Evolutionary conservation across 2,329 filamentous ascomycete species (phyloP), one percentile per base, ranked within the genome.

Genomic region (Sodiomyces alkalinus): DNA sequence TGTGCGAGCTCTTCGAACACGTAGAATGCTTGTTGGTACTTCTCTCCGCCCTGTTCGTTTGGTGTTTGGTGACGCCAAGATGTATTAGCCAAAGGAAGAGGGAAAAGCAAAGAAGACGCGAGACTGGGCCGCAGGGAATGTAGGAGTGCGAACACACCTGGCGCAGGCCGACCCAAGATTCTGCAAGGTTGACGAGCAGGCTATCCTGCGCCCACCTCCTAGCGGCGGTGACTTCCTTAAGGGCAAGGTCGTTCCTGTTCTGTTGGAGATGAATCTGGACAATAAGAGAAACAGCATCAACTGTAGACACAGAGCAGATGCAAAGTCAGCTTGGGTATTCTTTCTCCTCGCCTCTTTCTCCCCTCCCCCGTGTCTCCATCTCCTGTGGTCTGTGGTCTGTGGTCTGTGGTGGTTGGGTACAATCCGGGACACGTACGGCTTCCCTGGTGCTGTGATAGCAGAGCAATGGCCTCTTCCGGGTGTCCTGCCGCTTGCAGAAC

Each of bases 1-100:
- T 92, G 82, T 4, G 90, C 87, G 27, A 96, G 71, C 55, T 98
- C 90, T 56, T 96, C 87, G 46, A 83, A 96, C 35, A 96, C 87
- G 62, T 98, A 96, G 56, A 92, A 96, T 12, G 87, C 78, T 47
- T 90, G 81, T 48, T 96, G 90, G 56, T 96, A 96, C 52, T 83
- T 90, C 42, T 93, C 85, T 41, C 86, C 86, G 46, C 87, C 87
- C 79, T 92, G 35, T 16, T n/a, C n/a, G n/a, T n/a, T n/a, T n/a
- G n/a, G n/a, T n/a, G n/a, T n/a, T n/a, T n/a, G n/a, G n/a, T n/a
- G n/a, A n/a, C n/a, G n/a, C n/a, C n/a, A n/a, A n/a, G 30, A 6
- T 19, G 18, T 21, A 33, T 59, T 39, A 54, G 45, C 39, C 35
- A 27, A 15, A 19, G n/a, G n/a, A n/a, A 21, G 19, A 12, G 19